These are phyloP conservation scores for Pythium brachiatum DNA, from an alignment of 352 stramenopile genomes.

Conservation along the genomic window DNA sequence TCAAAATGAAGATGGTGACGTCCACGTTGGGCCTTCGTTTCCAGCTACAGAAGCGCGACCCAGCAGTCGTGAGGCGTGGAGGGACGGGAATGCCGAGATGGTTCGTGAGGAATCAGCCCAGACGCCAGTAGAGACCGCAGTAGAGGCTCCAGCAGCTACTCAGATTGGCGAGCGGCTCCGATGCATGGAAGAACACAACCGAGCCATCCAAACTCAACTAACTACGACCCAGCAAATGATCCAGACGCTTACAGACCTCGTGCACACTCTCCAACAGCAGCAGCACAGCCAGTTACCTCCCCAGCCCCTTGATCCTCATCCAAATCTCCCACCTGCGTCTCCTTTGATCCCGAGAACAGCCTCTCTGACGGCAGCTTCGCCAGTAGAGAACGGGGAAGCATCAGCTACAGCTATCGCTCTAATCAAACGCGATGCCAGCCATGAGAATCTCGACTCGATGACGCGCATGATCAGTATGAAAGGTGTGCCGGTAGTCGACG, in stretches of 20 bases:
- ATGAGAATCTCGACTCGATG: background rate
- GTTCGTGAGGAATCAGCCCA: background rate
- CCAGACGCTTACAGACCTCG: conserved; percentile 38
- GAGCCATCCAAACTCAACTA: conserved; percentile 41
- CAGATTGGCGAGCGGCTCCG: conserved; percentile 17
- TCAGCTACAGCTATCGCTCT: background rate
- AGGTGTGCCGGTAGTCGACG: background rate
- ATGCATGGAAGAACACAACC: conserved; percentile 41
- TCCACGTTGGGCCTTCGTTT: background rate
- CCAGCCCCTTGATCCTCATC: background rate
- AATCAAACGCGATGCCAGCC: background rate
- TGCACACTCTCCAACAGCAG: conserved; percentile 27
- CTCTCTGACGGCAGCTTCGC: background rate
- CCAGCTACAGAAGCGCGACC: background rate
- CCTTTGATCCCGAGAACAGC: background rate
- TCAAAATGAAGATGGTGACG: no score
- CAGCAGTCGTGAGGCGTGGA: background rate
- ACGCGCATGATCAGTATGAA: conserved; percentile 12
- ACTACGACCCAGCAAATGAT: conserved; percentile 50
- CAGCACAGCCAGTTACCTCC: conserved; percentile 16
- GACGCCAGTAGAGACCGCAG: background rate
- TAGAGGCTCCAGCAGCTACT: background rate
- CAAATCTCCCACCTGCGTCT: background rate
- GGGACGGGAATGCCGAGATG: background rate
- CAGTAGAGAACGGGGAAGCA: background rate